Evolutionary conservation across 1,139 yeast species (phyloP).

Genomic region (Saccharomyces hybrid): DNA sequence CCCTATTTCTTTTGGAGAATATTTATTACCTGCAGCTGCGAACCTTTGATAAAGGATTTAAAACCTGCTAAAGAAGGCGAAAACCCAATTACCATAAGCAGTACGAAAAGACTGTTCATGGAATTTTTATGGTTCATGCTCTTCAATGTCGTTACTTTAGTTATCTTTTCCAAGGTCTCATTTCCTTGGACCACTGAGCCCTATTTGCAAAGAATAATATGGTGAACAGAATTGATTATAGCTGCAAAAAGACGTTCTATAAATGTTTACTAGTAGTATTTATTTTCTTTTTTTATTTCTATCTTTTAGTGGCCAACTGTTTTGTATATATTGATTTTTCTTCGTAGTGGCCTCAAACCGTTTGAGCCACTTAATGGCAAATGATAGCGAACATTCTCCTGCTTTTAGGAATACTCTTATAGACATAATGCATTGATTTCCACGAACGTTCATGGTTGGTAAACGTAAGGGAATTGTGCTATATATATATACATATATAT

Average conservation of each 20-base stretch:
- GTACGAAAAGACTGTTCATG: constrained; percentile 35
- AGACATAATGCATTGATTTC: neutral
- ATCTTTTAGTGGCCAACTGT: neutral
- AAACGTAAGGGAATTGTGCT: neutral
- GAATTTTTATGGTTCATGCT: constrained; percentile 58
- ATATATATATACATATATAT: neutral
- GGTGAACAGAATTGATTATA: constrained; percentile 40
- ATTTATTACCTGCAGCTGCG: constrained; percentile 39
- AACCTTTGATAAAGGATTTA: constrained; percentile 28
- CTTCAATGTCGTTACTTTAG: constrained; percentile 46
- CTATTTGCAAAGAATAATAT: constrained; percentile 68
- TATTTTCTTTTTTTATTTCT: neutral
- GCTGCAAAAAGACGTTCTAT: neutral
- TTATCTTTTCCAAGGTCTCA: constrained; percentile 51
- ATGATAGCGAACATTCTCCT: neutral
- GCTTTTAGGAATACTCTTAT: neutral
- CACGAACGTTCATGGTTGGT: neutral
- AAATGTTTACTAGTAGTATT: neutral
- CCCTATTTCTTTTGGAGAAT: constrained; percentile 74
- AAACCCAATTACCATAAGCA: constrained; percentile 19
- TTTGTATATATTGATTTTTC: neutral
- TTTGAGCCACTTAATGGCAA: neutral
- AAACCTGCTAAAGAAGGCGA: constrained; percentile 14
- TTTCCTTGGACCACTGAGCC: constrained; percentile 64
- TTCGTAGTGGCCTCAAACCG: neutral